phyloP scores from a whole-genome alignment of 2,329 filamentous ascomycete genomes.

The Xylariaceae sp. region DNA sequence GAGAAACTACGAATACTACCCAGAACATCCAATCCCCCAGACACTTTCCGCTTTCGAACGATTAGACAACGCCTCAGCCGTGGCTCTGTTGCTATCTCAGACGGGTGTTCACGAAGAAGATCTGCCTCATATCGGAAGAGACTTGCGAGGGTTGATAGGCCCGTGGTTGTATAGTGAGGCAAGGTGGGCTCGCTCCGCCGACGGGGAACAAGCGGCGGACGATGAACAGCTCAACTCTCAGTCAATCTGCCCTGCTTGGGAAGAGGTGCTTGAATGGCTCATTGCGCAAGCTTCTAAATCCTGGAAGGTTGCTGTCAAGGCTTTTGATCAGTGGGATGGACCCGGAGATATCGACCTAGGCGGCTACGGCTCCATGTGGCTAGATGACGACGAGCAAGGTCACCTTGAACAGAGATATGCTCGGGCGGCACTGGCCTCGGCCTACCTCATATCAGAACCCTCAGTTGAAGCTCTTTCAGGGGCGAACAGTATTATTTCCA shows the following conservation, averaged over 20 bases:
- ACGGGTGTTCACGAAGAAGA: conserved; percentile 41
- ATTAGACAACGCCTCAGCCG: conserved; percentile 54
- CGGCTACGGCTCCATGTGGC: conserved; percentile 49
- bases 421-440: conserved; percentile 61
- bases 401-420: conserved; percentile 62
- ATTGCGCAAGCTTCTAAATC: conserved; percentile 52
- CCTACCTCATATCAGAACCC: conserved; percentile 61
- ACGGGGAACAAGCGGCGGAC: conserved; percentile 14
- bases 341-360: conserved; percentile 67
- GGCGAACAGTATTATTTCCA: conserved; percentile 56
- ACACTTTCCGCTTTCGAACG: conserved; percentile 61
- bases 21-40: conserved; percentile 40
- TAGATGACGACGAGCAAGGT: conserved; percentile 56
- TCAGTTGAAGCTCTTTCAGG: conserved; percentile 54
- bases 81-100: conserved; percentile 57
- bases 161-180: conserved; percentile 68
- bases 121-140: conserved; percentile 48
- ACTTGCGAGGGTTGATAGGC: conserved; percentile 63
- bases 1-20: conserved; percentile 67
- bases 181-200: conserved; percentile 45
- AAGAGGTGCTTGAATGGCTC: conserved; percentile 66
- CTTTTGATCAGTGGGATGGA: conserved; percentile 69
- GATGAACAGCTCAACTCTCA: conserved; percentile 18
- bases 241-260: conserved; percentile 59
- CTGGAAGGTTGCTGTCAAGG: conserved; percentile 59